phyloP scores from a whole-genome alignment of 768 basidiomycete genomes.

The Suillus clintonianus region DNA sequence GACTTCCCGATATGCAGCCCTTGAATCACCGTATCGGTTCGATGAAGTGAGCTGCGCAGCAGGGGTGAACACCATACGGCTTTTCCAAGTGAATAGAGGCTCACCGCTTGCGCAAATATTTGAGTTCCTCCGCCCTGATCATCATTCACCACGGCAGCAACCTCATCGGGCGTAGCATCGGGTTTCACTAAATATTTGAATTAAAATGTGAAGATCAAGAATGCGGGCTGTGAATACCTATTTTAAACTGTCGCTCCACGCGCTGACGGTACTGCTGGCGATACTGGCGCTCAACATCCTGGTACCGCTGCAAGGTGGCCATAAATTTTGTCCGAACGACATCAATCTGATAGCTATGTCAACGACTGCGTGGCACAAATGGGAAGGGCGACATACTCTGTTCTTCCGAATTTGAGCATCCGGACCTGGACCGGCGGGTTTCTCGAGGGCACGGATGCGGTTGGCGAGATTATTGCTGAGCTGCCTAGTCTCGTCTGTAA shows the following conservation, averaged over 20 bases:
- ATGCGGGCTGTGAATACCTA: conserved; percentile 46
- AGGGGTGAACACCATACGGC: background rate
- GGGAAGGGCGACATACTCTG: conserved; percentile 17
- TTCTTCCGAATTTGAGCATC: conserved; percentile 50
- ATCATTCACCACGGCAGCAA: conserved; percentile 67
- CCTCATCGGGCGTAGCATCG: conserved; percentile 80
- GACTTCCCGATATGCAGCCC: conserved; percentile 83
- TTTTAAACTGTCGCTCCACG: conserved; percentile 75
- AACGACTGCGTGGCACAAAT: background rate
- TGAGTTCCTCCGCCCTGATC: conserved; percentile 58
- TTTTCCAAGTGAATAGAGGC: conserved; percentile 2
- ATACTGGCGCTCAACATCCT: conserved; percentile 72
- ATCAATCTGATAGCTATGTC: conserved; percentile 44
- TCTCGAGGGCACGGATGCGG: conserved; percentile 59
- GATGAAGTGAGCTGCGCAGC: conserved; percentile 63
- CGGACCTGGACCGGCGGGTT: conserved; percentile 37
- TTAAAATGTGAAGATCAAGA: background rate
- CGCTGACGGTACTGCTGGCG: conserved; percentile 64
- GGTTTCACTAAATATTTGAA: conserved; percentile 65
- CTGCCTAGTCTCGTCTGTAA: conserved; percentile 60
- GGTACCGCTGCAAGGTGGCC: conserved; percentile 78
- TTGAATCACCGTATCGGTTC: conserved; percentile 81
- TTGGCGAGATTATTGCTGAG: conserved; percentile 59
- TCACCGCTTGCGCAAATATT: conserved; percentile 78
- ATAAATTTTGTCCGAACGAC: conserved; percentile 69